Evolutionary conservation across 331 rosid species (phyloP), one percentile per base, ranked within the genome.

Genomic region (Phaseolus coccineus): DNA sequence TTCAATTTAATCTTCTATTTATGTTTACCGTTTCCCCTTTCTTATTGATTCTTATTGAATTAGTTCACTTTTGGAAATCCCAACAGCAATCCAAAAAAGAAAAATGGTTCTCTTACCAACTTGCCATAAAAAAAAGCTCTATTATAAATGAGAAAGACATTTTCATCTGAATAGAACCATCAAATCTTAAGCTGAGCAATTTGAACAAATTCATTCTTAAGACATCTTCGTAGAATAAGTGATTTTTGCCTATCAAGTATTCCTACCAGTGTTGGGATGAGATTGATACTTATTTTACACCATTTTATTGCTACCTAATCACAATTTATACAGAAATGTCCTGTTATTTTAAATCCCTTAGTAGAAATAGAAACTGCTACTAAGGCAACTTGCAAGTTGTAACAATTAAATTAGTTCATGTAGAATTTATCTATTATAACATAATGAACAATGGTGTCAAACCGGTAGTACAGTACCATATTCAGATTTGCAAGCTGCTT

Each of bases 1-100:
- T 69, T 80, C 58, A 25, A 40, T 65, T 63, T 58, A 11, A 52
- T 61, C 69, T 67, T 79, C 52, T 56, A 63, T 30, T 67, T 33
- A 2, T 83, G 46, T 64, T 47, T 76, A 28, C 57, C 25, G 2
- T 9, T 66, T 50, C 22, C 9, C 19, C 24, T 16, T 40, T 28
- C 77, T 22, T 69, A 62, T 50, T 4, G 69, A 68, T 40, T 28
- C 77, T 22, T 69, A 62, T 50, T 4, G 69, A 68, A 47, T 55
- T 24, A 71, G 56, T 61, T 25, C 5, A 47, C 7, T 16, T 61
- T 48, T 61, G 78, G 77, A 19, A 58, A 50, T 47, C 55, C 64
- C 65, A 57, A 33, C 48, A 48, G 28, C 35, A 52, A 15, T 4
- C 6, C 0, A 13, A 13, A 28, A 13, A 42, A 19, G 10, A 3